Percentiles rank a stretch among this genome's conserved stretches.
Conservation (phyloP, 129 eudicot genomes). For the Smallanthus sonchifolius region DNA sequence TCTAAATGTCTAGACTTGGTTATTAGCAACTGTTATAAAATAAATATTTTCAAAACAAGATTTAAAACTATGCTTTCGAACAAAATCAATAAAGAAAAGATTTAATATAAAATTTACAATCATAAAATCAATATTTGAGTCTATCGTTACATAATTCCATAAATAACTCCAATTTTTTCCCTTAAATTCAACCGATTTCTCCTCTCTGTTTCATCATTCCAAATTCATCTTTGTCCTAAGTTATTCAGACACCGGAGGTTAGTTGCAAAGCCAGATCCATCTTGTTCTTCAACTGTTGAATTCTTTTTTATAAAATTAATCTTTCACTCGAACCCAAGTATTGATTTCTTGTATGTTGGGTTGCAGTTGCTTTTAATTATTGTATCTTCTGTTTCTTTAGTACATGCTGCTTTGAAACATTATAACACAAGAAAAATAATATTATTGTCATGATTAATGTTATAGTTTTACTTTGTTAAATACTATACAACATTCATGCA, state of each 20-base stretch:
- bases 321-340: neutral
- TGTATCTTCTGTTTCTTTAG: neutral
- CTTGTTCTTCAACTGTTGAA: neutral
- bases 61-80: neutral
- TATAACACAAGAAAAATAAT: neutral
- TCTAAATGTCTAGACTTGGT: no score
- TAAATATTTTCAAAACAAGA: neutral
- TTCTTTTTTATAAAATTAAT: neutral
- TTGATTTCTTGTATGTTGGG: neutral
- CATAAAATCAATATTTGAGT: conserved; percentile 7
- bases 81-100: neutral
- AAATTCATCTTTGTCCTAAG: conserved; percentile 10
- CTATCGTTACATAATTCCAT: conserved; percentile 14
- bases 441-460: no score
- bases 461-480: neutral
- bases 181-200: neutral
- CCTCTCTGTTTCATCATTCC: neutral
- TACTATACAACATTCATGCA: neutral
- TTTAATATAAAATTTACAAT: neutral
- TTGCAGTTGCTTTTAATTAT: neutral
- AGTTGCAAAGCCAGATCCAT: conserved; percentile 17
- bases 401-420: neutral
- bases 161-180: neutral
- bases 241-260: conserved; percentile 29
- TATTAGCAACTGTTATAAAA: no score